phyloP scores from a whole-genome alignment of 2,329 filamentous ascomycete species.

The Curvularia eragrostidis region DNA sequence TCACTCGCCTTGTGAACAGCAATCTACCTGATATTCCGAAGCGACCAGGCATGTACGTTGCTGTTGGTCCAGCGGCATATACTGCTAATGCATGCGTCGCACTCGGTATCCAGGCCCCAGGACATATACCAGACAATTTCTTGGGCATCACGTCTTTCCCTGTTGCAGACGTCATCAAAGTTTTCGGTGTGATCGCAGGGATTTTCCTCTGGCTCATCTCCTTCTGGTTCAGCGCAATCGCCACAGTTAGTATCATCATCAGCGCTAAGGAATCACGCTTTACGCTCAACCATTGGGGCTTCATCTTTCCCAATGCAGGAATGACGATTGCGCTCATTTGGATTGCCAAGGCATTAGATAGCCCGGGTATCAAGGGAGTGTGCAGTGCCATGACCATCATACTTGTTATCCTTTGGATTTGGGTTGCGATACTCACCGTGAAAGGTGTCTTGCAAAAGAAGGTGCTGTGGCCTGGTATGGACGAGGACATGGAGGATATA shows the following conservation, averaged over 20 bases:
- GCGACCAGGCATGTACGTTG: conserved; percentile 59
- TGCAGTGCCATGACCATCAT: conserved; percentile 62
- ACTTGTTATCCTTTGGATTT: conserved; percentile 62
- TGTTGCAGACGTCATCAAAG: conserved; percentile 49
- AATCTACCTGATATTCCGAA: conserved; percentile 56
- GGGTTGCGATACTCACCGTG: conserved; percentile 59
- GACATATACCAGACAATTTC: conserved; percentile 43
- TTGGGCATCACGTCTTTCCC: conserved; percentile 43
- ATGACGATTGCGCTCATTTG: conserved; percentile 63
- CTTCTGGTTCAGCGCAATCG: conserved; percentile 59
- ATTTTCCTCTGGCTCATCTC: conserved; percentile 58
- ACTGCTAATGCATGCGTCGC: conserved; percentile 42
- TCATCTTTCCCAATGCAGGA: conserved; percentile 69
- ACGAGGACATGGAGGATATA: conserved; percentile 60
- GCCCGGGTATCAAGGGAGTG: conserved; percentile 59
- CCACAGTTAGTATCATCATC: conserved; percentile 47
- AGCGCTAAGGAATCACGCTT: conserved; percentile 50
- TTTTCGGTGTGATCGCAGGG: conserved; percentile 52
- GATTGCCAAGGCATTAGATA: conserved; percentile 61
- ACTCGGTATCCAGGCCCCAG: conserved; percentile 52
- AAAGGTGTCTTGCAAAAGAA: conserved; percentile 55
- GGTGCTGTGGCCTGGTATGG: conserved; percentile 66
- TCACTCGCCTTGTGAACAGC: conserved; percentile 73
- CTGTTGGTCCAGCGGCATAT: conserved; percentile 52
- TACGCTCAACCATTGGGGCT: conserved; percentile 59